Evolutionary conservation across 2,329 filamentous ascomycete genomes (phyloP), one percentile per base, ranked within the genome.

Genomic region (Orbilia oligospora): DNA sequence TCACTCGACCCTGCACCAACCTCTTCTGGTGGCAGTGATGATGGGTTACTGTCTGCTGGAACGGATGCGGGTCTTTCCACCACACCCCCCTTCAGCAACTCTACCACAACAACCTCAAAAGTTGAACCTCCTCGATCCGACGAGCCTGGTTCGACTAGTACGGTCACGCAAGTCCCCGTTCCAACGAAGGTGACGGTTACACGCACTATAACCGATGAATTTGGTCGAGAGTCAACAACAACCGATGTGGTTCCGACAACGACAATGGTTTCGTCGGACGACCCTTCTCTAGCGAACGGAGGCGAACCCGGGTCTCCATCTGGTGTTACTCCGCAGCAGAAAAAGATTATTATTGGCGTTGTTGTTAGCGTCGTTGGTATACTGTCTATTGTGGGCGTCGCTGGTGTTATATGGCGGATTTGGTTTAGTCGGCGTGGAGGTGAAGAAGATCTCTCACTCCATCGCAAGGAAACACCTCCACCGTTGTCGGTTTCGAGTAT

Each of bases 291-390:
- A 8, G 75, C 68, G 24, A 78, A 78, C 8, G 68, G 63, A 5
- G 75, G 75, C 22, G 75, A 78, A 33, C 69, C 75, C 8, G 64
- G 63, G 3, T 71, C 61, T 16, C 44, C 68, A 16, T 68, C 75
- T 24, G 75, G 75, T 14, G 76, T 79, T n/a, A 79, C 70, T 16
- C 69, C 70, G 5, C 64, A 73, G 16, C 70, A 79, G 56, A 79
- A 79, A 48, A 73, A 75, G 38, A 79, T 79, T 3, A 79, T 79
- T 8, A 79, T 79, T 1, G 76, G 76, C 1, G 76, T 79, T 2
- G 76, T 79, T 48, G 76, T 79, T 14, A 71, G 76, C 18, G 44
- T 79, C 18, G 76, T 73, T 10, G 76, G 76, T 10, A 46, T 75
- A 4, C 76, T 79, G 6, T 70, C 76, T 2, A 33, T 79, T 20